Evolutionary conservation across 2,329 filamentous ascomycete genomes (phyloP).

Genomic region (Colletotrichum tanaceti): DNA sequence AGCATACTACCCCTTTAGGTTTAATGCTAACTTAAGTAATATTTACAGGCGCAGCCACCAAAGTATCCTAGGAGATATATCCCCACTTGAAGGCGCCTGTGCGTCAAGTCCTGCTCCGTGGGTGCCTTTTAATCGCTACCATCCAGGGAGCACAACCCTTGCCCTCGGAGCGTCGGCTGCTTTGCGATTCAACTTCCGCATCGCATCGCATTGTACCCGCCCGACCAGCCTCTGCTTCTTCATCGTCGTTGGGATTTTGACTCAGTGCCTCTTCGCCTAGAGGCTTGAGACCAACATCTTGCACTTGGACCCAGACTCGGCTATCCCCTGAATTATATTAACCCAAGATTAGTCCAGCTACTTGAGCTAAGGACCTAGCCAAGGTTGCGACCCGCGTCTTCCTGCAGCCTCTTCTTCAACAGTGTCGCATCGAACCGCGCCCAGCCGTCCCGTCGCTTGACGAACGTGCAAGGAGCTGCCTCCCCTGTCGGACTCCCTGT

Average conservation of each 20-base stretch:
- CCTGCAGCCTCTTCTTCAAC: constrained; percentile 30
- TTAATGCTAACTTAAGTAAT: too few relatives aligned
- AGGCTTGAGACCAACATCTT: constrained; percentile 9
- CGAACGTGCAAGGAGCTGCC: constrained; percentile 19
- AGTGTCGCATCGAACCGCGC: constrained; percentile 30
- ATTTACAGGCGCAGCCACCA: too few relatives aligned
- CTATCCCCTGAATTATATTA: constrained; percentile 37
- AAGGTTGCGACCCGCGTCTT: constrained; percentile 18
- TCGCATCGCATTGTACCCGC: constrained; percentile 21
- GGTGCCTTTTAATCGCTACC: too few relatives aligned
- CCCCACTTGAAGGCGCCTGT: too few relatives aligned
- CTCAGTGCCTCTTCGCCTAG: constrained; percentile 11
- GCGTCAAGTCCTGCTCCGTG: too few relatives aligned
- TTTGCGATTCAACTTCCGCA: constrained; percentile 16
- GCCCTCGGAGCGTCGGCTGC: constrained; percentile 23
- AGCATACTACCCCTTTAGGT: too few relatives aligned
- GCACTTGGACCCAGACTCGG: constrained; percentile 2
- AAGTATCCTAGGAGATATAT: too few relatives aligned
- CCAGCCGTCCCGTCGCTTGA: constrained; percentile 23
- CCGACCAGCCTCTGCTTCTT: constrained; percentile 12
- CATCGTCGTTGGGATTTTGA: constrained; percentile 32
- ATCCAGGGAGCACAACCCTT: constrained; percentile 8
- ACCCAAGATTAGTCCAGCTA: constrained; percentile 28
- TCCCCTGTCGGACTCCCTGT: constrained; percentile 11
- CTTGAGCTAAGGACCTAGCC: constrained; percentile 11